These are phyloP conservation scores for Salvia hispanica DNA, from an alignment of 257 asterid species.

Conservation along the genomic window DNA sequence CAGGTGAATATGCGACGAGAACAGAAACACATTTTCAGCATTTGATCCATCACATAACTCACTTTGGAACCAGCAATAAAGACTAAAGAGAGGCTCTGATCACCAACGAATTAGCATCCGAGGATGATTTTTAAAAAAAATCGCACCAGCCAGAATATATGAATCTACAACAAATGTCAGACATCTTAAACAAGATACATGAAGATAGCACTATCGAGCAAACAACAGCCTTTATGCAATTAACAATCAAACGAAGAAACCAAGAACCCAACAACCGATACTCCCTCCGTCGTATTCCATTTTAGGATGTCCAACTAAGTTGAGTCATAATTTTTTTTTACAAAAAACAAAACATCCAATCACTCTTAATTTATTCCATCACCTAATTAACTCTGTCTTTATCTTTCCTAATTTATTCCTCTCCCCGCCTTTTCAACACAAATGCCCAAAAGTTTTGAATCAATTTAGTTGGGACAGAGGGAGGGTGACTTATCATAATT, in stretches of 20 bases:
- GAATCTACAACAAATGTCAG: constrained; percentile 1
- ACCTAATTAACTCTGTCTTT: not conserved
- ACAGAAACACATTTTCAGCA: constrained; percentile 2
- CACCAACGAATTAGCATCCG: not conserved
- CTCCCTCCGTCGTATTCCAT: too few relatives aligned
- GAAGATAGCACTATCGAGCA: not conserved
- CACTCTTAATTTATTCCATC: too few relatives aligned
- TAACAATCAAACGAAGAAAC: not conserved
- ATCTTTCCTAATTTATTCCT: too few relatives aligned
- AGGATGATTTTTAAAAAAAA: not conserved
- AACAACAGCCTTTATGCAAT: not conserved
- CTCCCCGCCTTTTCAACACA: not conserved
- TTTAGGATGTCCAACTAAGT: too few relatives aligned
- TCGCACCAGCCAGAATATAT: not conserved
- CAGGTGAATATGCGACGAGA: not conserved
- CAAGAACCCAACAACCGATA: not conserved
- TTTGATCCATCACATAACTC: constrained; percentile 3
- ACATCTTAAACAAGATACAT: constrained; percentile 7
- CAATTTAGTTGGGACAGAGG: too few relatives aligned
- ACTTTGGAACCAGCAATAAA: too few relatives aligned
- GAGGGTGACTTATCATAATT: too few relatives aligned
- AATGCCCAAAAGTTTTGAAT: too few relatives aligned
- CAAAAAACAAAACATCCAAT: too few relatives aligned
- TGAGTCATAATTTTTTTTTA: too few relatives aligned
- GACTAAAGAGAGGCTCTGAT: not conserved